Percentiles rank a stretch among this genome's conserved stretches.
These are phyloP conservation scores for Boechera stricta DNA, from an alignment of 345 rosid genomes.

Conservation along the genomic window DNA sequence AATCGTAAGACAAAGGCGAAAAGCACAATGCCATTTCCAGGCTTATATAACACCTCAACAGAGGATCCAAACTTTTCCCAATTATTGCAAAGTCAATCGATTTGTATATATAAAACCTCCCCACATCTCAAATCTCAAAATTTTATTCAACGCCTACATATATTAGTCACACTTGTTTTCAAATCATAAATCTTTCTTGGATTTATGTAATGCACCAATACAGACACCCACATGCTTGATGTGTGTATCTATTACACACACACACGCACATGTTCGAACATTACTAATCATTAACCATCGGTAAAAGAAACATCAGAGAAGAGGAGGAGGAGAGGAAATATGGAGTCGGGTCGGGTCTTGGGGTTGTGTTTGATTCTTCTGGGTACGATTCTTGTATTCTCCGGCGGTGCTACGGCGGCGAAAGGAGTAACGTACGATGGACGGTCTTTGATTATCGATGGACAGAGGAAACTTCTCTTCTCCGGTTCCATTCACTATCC, in stretches of 20 bases:
- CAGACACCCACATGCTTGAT: conserved; percentile 38
- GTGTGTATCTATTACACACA: conserved; percentile 15
- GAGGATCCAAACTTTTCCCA: conserved; percentile 13
- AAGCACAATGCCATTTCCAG: conserved; percentile 9
- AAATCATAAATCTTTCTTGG: conserved; percentile 15
- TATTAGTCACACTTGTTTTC: conserved; percentile 17
- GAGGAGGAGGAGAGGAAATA: conserved; percentile 20
- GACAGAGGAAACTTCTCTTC: conserved; percentile 57
- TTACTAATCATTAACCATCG: neutral
- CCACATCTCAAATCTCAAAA: conserved; percentile 26
- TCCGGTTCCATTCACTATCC: conserved; percentile 71
- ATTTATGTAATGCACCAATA: conserved; percentile 25
- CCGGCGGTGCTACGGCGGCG: conserved; percentile 42
- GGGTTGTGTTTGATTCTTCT: conserved; percentile 33
- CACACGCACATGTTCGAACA: conserved; percentile 20
- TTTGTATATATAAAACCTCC: conserved; percentile 8
- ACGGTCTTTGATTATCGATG: conserved; percentile 59
- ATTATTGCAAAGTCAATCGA: conserved; percentile 20
- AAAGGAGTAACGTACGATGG: conserved; percentile 52
- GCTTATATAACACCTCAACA: conserved; percentile 19
- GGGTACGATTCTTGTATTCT: conserved; percentile 25
- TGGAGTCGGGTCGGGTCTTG: conserved; percentile 25
- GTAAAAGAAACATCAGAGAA: conserved; percentile 21
- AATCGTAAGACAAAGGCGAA: conserved; percentile 32
- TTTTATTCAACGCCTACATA: conserved; percentile 22